Evolutionary conservation across 2,329 filamentous ascomycete species (phyloP).

Genomic region (Coleophoma eucalyptorum): DNA sequence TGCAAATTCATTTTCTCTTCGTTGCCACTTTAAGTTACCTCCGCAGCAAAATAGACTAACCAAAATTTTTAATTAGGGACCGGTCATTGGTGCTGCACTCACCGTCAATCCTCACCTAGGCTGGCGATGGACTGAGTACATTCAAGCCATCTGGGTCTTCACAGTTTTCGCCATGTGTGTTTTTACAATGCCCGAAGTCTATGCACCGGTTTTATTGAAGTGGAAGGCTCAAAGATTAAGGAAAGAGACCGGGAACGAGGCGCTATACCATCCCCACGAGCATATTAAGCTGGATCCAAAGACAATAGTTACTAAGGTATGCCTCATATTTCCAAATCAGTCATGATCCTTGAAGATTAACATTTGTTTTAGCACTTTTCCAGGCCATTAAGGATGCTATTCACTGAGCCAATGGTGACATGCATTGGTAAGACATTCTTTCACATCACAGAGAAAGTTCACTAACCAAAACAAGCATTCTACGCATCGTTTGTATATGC

Average conservation of each 20-base stretch:
- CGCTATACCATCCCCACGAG: conserved; percentile 21
- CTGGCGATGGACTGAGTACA: conserved; percentile 32
- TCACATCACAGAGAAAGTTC: conserved; percentile 54
- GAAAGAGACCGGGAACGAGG: conserved; percentile 26
- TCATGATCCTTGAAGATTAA: too few species aligned
- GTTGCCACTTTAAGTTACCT: too few species aligned
- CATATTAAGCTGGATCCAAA: conserved; percentile 18
- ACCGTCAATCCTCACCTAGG: conserved; percentile 29
- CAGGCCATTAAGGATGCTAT: conserved; percentile 39
- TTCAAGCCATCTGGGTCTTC: conserved; percentile 37
- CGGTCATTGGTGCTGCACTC: conserved; percentile 26
- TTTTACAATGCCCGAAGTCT: conserved; percentile 40
- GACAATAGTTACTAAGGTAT: conserved; percentile 20
- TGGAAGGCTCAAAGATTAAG: conserved; percentile 23
- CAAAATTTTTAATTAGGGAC: conserved; percentile 10
- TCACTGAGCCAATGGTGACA: conserved; percentile 58
- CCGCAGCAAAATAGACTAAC: too few species aligned
- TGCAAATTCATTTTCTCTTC: too few species aligned
- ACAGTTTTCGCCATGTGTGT: conserved; percentile 34
- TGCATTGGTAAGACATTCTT: conserved; percentile 48
- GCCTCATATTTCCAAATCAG: too few species aligned
- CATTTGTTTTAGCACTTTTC: conserved; percentile 13
- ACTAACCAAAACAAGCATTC: conserved; percentile 54
- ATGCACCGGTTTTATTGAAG: conserved; percentile 40
- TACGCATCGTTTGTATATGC: conserved; percentile 72